A percentile compares a stretch with the other conserved stretches of the same genome.
phyloP scores from a whole-genome alignment of 1,139 yeast genomes.

The Zygosaccharomyces pseudobailii region DNA sequence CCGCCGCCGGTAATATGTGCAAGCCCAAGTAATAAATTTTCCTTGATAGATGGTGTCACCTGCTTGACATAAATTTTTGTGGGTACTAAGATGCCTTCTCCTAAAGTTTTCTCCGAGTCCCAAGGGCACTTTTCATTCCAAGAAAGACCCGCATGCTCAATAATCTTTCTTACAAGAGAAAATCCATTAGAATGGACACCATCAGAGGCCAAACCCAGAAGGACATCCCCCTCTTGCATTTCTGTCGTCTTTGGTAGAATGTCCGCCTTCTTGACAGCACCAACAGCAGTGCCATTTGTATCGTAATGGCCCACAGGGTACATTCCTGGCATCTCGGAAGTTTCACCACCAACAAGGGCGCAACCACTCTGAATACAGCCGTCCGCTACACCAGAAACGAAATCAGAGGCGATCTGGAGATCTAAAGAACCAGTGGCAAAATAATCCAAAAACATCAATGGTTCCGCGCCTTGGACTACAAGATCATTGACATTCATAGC shows the following conservation, averaged over 20 bases:
- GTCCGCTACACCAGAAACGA: constrained; percentile 92
- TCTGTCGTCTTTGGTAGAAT: constrained; percentile 65
- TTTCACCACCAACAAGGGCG: constrained; percentile 98
- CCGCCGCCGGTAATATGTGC: constrained; percentile 99
- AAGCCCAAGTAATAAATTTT: constrained; percentile 72
- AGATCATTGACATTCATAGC: constrained; percentile 98
- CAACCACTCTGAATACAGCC: constrained; percentile 96
- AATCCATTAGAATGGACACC: constrained; percentile 97
- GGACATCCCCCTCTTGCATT: constrained; percentile 74
- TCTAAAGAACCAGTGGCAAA: constrained; percentile 94
- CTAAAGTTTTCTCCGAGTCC: constrained; percentile 68
- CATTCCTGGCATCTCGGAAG: constrained; percentile 99
- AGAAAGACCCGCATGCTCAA: constrained; percentile 64
- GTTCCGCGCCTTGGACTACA: constrained; percentile 98
- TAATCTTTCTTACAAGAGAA: constrained; percentile 91
- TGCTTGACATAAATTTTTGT: constrained; percentile 94
- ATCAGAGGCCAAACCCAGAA: constrained; percentile 82
- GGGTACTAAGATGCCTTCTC: constrained; percentile 82
- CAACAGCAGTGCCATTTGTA: constrained; percentile 97
- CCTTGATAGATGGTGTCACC: constrained; percentile 65
- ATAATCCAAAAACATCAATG: constrained; percentile 90
- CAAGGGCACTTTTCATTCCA: constrained; percentile 84
- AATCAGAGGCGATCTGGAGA: constrained; percentile 74
- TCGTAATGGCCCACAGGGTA: constrained; percentile 94
- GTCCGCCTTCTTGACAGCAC: constrained; percentile 83